These are phyloP conservation scores for Tuctoria greenei DNA, from an alignment of 176 grass and related monocot genomes.

Conservation along the genomic window DNA sequence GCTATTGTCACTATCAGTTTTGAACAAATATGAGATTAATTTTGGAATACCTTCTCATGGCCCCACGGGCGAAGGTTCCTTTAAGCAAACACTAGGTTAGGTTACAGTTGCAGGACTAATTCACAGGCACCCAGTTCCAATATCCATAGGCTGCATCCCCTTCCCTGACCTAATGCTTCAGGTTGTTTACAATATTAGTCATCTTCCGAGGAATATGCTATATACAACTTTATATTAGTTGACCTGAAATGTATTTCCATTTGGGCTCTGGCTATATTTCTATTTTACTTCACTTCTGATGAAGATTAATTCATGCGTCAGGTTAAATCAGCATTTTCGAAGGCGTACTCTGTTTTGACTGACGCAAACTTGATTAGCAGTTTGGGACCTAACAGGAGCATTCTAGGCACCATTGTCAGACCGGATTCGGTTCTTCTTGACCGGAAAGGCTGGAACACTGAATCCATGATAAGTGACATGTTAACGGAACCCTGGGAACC, in stretches of 20 bases:
- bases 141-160: not conserved
- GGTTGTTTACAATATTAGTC: not conserved
- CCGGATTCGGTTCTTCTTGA: constrained; percentile 76
- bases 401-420: constrained; percentile 86
- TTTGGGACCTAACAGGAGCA: constrained; percentile 73
- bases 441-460: constrained; percentile 72
- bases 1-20: not conserved
- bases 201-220: not conserved
- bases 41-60: not conserved
- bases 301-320: constrained; percentile 33
- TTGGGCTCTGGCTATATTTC: not conserved
- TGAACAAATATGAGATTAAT: not conserved
- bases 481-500: constrained; percentile 67
- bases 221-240: constrained; percentile 8
- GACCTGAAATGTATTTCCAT: not conserved
- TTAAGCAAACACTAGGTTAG: not conserved
- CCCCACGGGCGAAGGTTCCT: constrained; percentile 10
- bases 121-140: not conserved
- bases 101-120: not conserved
- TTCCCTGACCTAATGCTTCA: constrained; percentile 8
- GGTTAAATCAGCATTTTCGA: constrained; percentile 94
- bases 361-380: constrained; percentile 61
- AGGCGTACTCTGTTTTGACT: constrained; percentile 76
- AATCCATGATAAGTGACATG: constrained; percentile 38
- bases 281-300: constrained; percentile 14